A percentile compares a stretch with the other conserved stretches of the same genome.
Evolutionary conservation across 1,139 yeast genomes (phyloP).

Genomic region (Debaryomyces singareniensis): DNA sequence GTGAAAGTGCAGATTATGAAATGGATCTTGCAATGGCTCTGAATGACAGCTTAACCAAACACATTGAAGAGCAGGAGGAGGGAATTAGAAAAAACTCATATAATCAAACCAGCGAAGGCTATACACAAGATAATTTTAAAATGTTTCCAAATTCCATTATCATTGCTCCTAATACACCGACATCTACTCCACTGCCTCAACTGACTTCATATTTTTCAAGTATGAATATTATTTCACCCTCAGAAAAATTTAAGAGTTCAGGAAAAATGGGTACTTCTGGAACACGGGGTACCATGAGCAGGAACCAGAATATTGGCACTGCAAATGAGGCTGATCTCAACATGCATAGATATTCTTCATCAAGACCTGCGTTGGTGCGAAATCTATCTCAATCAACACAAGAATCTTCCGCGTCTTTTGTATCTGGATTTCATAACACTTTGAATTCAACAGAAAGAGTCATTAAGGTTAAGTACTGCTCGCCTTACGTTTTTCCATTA

Average conservation of each 20-base stretch:
- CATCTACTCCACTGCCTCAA: neutral
- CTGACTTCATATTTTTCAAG: neutral
- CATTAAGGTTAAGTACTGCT: conserved; percentile 16
- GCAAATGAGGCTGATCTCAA: neutral
- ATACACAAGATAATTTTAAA: too few species aligned
- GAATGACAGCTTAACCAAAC: conserved; percentile 2
- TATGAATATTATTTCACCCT: neutral
- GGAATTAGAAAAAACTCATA: too few species aligned
- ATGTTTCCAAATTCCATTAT: too few species aligned
- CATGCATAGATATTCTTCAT: neutral
- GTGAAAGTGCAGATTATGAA: conserved; percentile 1
- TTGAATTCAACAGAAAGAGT: conserved; percentile 7
- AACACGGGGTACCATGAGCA: neutral
- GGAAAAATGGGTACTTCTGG: neutral
- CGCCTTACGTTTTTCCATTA: conserved; percentile 43
- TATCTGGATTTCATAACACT: conserved; percentile 9
- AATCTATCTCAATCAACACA: conserved; percentile 31
- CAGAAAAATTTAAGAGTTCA: neutral
- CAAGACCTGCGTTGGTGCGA: conserved; percentile 1
- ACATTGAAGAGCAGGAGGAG: neutral
- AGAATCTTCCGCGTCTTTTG: conserved; percentile 22
- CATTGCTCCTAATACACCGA: too few species aligned
- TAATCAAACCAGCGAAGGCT: too few species aligned
- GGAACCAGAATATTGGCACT: neutral
- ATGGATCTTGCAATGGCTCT: conserved; percentile 2